These are phyloP conservation scores for Fusarium sp. DNA, from an alignment of 2,329 filamentous ascomycete species.

Conservation along the genomic window DNA sequence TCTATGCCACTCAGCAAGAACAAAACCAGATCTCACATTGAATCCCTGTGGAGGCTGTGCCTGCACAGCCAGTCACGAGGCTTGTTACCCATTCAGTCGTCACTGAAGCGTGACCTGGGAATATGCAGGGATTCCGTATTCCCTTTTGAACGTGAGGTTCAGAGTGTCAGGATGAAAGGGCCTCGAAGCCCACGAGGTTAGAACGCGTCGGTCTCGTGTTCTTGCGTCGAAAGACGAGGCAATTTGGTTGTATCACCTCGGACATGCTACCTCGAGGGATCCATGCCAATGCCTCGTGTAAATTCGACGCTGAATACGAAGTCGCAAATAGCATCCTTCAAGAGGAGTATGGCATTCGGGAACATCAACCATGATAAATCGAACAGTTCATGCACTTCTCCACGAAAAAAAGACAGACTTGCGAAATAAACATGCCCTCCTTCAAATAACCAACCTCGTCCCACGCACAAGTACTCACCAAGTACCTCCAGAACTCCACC, in stretches of 20 bases:
- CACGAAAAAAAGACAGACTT: conserved; percentile 12
- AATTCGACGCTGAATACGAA: neutral
- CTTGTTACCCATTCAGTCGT: conserved; percentile 25
- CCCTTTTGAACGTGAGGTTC: conserved; percentile 19
- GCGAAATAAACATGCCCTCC: conserved; percentile 9
- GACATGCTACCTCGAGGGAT: neutral
- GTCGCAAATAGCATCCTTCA: neutral
- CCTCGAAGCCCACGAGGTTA: neutral
- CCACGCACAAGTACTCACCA: conserved; percentile 20
- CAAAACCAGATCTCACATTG: conserved; percentile 18
- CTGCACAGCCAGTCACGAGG: conserved; percentile 30
- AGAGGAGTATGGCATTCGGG: neutral
- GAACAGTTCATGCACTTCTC: conserved; percentile 15
- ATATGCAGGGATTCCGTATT: conserved; percentile 22
- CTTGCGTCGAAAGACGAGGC: neutral
- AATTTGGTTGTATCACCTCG: neutral
- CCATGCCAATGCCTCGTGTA: neutral
- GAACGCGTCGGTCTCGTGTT: neutral
- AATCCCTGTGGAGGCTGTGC: conserved; percentile 18
- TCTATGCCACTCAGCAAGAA: neutral
- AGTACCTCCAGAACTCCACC: conserved; percentile 28
- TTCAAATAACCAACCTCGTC: conserved; percentile 11
- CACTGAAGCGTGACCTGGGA: conserved; percentile 21
- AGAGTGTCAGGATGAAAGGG: neutral
- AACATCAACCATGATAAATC: neutral